Conservation (phyloP, 768 basidiomycete species). For the Leccinum sublutescens region DNA sequence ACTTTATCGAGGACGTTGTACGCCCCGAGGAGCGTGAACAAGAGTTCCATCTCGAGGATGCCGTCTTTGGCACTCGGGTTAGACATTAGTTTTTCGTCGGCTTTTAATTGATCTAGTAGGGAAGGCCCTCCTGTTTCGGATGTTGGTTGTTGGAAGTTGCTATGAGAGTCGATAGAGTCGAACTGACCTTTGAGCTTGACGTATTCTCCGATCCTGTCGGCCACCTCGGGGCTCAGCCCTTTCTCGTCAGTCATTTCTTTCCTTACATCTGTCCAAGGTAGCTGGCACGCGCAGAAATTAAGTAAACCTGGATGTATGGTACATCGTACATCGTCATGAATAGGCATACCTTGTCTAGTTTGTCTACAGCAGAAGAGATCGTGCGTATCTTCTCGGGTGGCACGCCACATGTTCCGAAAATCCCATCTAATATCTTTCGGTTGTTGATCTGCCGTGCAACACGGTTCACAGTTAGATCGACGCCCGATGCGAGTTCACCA, state of each 20-base stretch:
- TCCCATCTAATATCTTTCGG: constrained; percentile 94
- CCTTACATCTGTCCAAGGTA: constrained; percentile 88
- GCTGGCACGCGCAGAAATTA: constrained; percentile 36
- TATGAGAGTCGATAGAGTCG: background rate
- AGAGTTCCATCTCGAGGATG: constrained; percentile 77
- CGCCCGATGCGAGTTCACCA: background rate
- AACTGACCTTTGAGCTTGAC: constrained; percentile 81
- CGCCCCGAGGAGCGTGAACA: constrained; percentile 80
- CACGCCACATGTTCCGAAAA: constrained; percentile 96
- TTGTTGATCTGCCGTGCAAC: constrained; percentile 71
- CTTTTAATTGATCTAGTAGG: constrained; percentile 67
- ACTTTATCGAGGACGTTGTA: constrained; percentile 82
- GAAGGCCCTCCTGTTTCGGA: constrained; percentile 62
- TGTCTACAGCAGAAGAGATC: constrained; percentile 97
- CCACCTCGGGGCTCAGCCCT: constrained; percentile 72
- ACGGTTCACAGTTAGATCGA: background rate
- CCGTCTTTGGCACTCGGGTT: constrained; percentile 81
- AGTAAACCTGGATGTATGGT: background rate
- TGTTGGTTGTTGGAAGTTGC: background rate
- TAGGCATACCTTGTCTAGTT: constrained; percentile 83
- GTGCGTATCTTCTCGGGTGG: constrained; percentile 83
- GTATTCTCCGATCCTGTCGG: constrained; percentile 96
- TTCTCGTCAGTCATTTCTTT: constrained; percentile 98
- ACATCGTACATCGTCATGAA: background rate
- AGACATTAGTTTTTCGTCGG: constrained; percentile 60